These are phyloP conservation scores for Ceratocystis cubensis DNA, from an alignment of 2,329 filamentous ascomycete species.

Conservation along the genomic window DNA sequence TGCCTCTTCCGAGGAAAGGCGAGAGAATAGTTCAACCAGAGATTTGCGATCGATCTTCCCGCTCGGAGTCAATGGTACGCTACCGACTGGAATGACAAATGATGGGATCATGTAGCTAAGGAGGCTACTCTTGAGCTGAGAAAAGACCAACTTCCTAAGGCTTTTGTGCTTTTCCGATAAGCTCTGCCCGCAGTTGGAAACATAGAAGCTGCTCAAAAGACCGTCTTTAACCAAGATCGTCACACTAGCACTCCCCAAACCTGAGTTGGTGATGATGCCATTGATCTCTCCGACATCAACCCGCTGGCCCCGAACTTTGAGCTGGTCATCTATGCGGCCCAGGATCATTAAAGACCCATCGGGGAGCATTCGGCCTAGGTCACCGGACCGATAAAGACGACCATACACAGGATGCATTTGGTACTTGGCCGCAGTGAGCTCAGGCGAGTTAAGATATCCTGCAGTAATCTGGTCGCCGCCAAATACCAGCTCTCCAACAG, in stretches of 20 bases:
- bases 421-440: constrained; percentile 53
- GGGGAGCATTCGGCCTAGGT: constrained; percentile 64
- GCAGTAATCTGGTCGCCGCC: constrained; percentile 68
- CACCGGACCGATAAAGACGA: constrained; percentile 68
- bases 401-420: constrained; percentile 56
- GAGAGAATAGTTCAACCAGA: constrained; percentile 38
- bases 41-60: constrained; percentile 57
- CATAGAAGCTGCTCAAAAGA: constrained; percentile 58
- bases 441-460: constrained; percentile 57
- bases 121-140: constrained; percentile 42
- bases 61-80: constrained; percentile 58
- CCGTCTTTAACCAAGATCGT: constrained; percentile 46
- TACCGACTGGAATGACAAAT: constrained; percentile 55
- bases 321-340: constrained; percentile 63
- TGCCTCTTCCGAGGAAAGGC: neutral
- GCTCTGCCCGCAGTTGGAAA: constrained; percentile 30
- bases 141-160: constrained; percentile 28
- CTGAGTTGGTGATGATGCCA: constrained; percentile 37
- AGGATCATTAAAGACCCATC: constrained; percentile 64
- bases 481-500: constrained; percentile 73
- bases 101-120: constrained; percentile 71
- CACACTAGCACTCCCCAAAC: constrained; percentile 46
- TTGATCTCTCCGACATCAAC: constrained; percentile 71
- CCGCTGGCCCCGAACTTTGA: constrained; percentile 69
- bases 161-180: constrained; percentile 2